These are phyloP conservation scores for Neurospora sp. DNA, from an alignment of 495 filamentous ascomycete genomes.

Conservation along the genomic window DNA sequence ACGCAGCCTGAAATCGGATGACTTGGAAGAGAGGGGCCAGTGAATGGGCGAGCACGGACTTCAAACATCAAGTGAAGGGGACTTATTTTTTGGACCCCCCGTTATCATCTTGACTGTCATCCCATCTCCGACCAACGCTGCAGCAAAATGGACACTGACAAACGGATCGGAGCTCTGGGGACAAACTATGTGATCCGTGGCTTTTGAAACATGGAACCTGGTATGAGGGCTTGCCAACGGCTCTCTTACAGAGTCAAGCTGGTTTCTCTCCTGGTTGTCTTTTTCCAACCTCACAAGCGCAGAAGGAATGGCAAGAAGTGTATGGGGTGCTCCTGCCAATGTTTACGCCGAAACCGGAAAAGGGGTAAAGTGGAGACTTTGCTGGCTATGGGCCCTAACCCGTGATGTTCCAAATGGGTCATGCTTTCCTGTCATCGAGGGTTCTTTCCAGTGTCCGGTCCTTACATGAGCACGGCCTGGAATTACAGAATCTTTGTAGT, in stretches of 20 bases:
- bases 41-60: background rate
- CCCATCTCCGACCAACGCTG: background rate
- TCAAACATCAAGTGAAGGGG: background rate
- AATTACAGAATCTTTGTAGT: too few species aligned
- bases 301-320: background rate
- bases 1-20: background rate
- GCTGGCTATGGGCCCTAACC: background rate
- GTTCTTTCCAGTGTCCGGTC: too few species aligned
- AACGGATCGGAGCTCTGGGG: background rate
- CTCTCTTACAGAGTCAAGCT: background rate
- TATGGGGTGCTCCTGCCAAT: background rate
- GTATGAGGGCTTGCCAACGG: background rate
- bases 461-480: too few species aligned
- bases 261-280: background rate
- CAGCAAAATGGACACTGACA: background rate
- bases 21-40: background rate
- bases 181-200: background rate
- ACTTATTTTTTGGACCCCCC: too few species aligned
- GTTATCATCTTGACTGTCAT: background rate
- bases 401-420: background rate
- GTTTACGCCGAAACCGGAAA: background rate
- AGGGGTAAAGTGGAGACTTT: background rate
- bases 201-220: background rate
- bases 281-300: background rate
- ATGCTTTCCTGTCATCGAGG: background rate